phyloP scores from a whole-genome alignment of 257 asterid species.

The Scutellaria baicalensis region DNA sequence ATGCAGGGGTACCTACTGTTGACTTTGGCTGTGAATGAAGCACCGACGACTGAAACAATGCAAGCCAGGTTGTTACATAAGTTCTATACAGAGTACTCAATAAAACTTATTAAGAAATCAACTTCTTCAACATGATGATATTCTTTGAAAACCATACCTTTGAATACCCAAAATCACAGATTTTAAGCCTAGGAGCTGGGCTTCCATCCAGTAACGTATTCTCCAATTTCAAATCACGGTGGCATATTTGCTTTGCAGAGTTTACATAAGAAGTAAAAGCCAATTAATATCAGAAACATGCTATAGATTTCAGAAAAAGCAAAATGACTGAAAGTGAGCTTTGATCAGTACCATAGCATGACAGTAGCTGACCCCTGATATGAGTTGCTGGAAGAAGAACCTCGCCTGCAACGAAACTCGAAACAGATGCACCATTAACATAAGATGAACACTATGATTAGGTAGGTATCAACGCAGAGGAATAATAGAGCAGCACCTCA shows the following conservation, averaged over 20 bases:
- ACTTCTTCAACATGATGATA: not conserved
- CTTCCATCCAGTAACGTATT: conserved; percentile 93
- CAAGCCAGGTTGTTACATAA: not conserved
- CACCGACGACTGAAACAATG: conserved; percentile 72
- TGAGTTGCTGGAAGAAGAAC: conserved; percentile 95
- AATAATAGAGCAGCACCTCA: conserved; percentile 52
- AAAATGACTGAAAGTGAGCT: not conserved
- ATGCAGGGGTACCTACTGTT: conserved; percentile 99
- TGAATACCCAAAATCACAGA: conserved; percentile 96
- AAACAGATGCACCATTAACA: conserved; percentile 6
- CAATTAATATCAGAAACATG: not conserved
- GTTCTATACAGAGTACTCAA: not conserved
- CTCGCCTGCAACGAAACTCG: conserved; percentile 53
- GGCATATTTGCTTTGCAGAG: conserved; percentile 90
- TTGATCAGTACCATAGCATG: conserved; percentile 75
- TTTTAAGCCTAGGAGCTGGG: conserved; percentile 88
- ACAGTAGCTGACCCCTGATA: conserved; percentile 97
- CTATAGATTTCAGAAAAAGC: not conserved
- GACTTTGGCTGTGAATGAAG: conserved; percentile 99
- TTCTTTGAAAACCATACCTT: conserved; percentile 41
- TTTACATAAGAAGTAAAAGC: not conserved
- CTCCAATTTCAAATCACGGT: conserved; percentile 93
- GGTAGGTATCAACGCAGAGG: not conserved
- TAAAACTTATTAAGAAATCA: not conserved
- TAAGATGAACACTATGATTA: not conserved